Base-by-base conservation (phyloP, 129 eudicot species). In the Saussurea involucrata region DNA sequence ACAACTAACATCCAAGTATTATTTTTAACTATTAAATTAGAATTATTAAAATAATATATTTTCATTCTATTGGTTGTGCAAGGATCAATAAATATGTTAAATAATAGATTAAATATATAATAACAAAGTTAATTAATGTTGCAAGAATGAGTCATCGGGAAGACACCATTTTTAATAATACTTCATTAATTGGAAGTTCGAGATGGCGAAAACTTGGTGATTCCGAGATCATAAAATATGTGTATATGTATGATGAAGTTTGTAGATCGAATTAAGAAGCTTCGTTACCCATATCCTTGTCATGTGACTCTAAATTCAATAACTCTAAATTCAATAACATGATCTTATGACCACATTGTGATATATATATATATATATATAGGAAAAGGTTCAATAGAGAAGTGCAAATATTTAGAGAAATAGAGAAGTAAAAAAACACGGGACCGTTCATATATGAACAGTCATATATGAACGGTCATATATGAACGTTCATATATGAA, bases 171-270 rank as follows among this genome's bases (percentile, higher is more conserved):
- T 73, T 73, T 66, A 66, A 80, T 69, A 69, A 66, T 32, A 24
- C 68, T 53, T 53, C 22, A 5, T 53, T 53, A 53, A 68, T 44
- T 31, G 71, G 66, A 37, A 78, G 24, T 78, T 78, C 31, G 82
- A 80, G 82, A 71, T 63, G 77, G 65, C 65, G 44, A 71, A 37
- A 21, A 0, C 72, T 42, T 79, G 37, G 60, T 73, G 83, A 80
- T 80, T 80, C 83, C 83, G 73, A 80, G 74, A 80, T 53, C 78
- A 80, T 80, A 73, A 80, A 80, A 73, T 80, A 73, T 66, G 73
- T 80, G 31, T 24, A 24, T 42, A 73, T 78, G 64, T 79, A 71
- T 79, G 78, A 79, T 17, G 63, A 70, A 57, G 55, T 80, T 66
- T 18, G 73, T 74, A 74, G 79, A 73, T 80, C 75, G 79, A 67